Evolutionary conservation across 139 green algal genomes (phyloP), one percentile per base, ranked within the genome.

Genomic region (Chlamydomonas sphaeroides): DNA sequence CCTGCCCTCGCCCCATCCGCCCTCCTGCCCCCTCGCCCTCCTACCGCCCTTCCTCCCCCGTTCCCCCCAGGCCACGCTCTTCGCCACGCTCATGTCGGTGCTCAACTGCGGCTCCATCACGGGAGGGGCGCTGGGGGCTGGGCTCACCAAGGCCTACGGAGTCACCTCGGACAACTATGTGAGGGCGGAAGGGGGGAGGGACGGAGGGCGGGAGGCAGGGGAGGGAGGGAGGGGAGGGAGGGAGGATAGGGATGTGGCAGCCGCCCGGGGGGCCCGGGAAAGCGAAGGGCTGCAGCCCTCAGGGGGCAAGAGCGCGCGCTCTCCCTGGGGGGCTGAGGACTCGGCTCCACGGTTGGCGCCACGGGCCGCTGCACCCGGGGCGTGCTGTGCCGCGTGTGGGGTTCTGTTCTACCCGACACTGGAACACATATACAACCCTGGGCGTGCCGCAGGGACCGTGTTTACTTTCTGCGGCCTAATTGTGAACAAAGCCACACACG

Each of bases 1-100:
- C 8, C 56, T 38, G 18, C 59, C 61, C 5, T 5, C 63, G 17
- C 25, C 39, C 23, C 66, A 25, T 35, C 38, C 66, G 0, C 41
- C 15, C 42, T 23, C 59, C 30, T 30, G 53, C 53, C 53, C 23
- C 5, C 53, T 30, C 53, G 5, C 20, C 5, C 30, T 65, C 28
- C 57, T 65, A 5, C 5, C 51, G 51, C 51, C 51, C 6, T 4
- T 35, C 6, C 35, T 17, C 35, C 33, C 5, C 56, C 21, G 11
- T 17, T 33, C 49, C 26, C 33, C 23, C 14, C 73, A 80, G 74
- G 97, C 97, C 21, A 99, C 96, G 1, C 92, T 99, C 15, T 99
- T 99, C 90, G 97, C 97, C 17, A 95, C 95, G 2, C 90, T 99
- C 33, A 99, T 99, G 97, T 93, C 73, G 11, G 86, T 99, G 2